These are phyloP conservation scores for Thalia dealbata DNA, from an alignment of 176 grass and related monocot species.

Conservation along the genomic window DNA sequence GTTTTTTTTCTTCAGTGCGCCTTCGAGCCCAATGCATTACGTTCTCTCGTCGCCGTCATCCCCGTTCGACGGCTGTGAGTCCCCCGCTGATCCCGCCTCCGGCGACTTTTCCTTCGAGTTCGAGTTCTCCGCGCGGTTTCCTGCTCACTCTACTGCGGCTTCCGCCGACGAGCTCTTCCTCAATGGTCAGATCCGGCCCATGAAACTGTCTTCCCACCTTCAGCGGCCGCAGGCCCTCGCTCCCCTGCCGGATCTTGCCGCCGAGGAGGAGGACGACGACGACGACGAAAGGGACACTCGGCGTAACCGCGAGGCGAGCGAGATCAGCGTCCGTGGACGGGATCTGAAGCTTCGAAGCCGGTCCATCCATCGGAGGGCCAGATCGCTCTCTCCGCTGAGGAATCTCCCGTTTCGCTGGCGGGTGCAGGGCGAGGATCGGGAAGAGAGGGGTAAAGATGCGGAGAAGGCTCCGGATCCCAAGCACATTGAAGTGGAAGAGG, in stretches of 20 bases:
- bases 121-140: constrained; percentile 28
- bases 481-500: constrained; percentile 13
- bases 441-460: neutral
- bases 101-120: constrained; percentile 11
- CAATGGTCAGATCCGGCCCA: constrained; percentile 27
- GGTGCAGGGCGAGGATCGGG: neutral
- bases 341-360: constrained; percentile 23
- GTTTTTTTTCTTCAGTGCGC: constrained; percentile 20
- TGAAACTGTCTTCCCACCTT: constrained; percentile 23
- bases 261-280: neutral
- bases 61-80: neutral
- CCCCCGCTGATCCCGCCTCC: constrained; percentile 6
- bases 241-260: constrained; percentile 15
- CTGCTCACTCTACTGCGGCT: neutral
- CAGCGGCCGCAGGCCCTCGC: constrained; percentile 15
- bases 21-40: constrained; percentile 21
- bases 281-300: neutral
- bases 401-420: constrained; percentile 13
- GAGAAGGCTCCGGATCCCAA: constrained; percentile 12
- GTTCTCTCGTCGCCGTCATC: constrained; percentile 5
- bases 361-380: constrained; percentile 17
- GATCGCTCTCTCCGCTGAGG: constrained; percentile 19
- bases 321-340: neutral
- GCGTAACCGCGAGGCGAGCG: neutral
- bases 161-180: constrained; percentile 25